These are phyloP conservation scores for Aspergillus funiculosus DNA, from an alignment of 495 filamentous ascomycete genomes.

Conservation along the genomic window DNA sequence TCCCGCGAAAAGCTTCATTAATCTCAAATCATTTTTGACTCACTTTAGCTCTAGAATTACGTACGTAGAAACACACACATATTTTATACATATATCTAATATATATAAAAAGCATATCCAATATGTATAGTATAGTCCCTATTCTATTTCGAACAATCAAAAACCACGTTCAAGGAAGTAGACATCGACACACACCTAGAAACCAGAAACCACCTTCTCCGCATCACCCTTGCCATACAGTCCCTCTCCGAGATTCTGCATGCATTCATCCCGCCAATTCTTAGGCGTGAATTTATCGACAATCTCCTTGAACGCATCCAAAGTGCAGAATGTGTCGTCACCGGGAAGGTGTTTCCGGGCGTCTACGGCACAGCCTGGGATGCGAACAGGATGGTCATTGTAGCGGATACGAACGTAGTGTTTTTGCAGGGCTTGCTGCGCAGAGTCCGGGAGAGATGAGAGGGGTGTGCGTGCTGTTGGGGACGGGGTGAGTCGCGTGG, in stretches of 20 bases:
- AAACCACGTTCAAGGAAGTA: neutral
- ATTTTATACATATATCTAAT: too few relatives aligned
- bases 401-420: conserved; percentile 95
- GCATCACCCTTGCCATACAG: conserved; percentile 33
- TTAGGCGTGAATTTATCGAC: conserved; percentile 83
- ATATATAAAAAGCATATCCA: too few relatives aligned
- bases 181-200: conserved; percentile 20
- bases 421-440: conserved; percentile 48
- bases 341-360: conserved; percentile 80
- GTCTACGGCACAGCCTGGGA: conserved; percentile 70
- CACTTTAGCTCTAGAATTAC: too few relatives aligned
- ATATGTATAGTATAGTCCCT: too few relatives aligned
- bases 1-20: too few relatives aligned
- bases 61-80: too few relatives aligned
- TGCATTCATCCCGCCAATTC: conserved; percentile 73
- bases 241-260: conserved; percentile 53
- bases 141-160: too few relatives aligned
- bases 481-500: conserved; percentile 21
- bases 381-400: conserved; percentile 73
- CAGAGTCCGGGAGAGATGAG: conserved; percentile 26
- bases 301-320: conserved; percentile 85
- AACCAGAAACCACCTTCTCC: conserved; percentile 33
- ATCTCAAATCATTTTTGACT: too few relatives aligned
- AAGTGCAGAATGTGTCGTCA: conserved; percentile 86
- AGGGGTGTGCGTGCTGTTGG: conserved; percentile 34